A percentile compares a stretch with the other conserved stretches of the same genome.
Conservation (phyloP, 176 grass and related monocot genomes). For the Ensete ventricosum region DNA sequence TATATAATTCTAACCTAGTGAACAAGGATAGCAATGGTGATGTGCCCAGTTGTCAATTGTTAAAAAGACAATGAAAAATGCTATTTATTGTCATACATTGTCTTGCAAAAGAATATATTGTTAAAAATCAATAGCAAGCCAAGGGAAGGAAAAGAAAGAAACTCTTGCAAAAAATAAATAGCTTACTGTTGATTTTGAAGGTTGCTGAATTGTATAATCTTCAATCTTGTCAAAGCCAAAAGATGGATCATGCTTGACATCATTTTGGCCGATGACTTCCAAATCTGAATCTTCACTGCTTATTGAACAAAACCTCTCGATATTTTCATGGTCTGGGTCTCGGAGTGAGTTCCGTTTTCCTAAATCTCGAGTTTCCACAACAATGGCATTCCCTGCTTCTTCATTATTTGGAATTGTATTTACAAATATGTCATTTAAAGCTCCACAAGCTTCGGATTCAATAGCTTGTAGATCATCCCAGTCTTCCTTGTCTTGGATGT, state of each 20-base stretch:
- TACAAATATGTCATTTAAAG: conserved; percentile 58
- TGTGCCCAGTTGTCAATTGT: too few relatives aligned
- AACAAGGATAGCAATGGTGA: neutral
- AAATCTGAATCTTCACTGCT: conserved; percentile 40
- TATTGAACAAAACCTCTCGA: neutral
- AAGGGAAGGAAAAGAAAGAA: conserved; percentile 14
- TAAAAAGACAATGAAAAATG: too few relatives aligned
- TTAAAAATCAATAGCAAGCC: neutral
- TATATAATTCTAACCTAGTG: neutral
- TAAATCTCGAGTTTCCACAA: neutral
- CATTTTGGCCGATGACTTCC: conserved; percentile 28
- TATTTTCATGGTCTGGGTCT: neutral
- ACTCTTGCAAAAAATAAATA: neutral
- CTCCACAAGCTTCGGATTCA: conserved; percentile 71
- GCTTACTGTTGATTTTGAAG: conserved; percentile 34
- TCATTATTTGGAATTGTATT: conserved; percentile 23
- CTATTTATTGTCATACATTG: too few relatives aligned
- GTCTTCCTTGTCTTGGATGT: conserved; percentile 40
- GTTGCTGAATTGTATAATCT: conserved; percentile 14
- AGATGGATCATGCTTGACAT: neutral
- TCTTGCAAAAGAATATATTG: too few relatives aligned
- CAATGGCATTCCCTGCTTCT: conserved; percentile 21
- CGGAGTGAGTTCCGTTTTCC: conserved; percentile 1
- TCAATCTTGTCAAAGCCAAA: conserved; percentile 18
- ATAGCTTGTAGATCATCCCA: conserved; percentile 78